phyloP scores from a whole-genome alignment of 1,284 basidiomycete species.

The Coriolopsis trogii region DNA sequence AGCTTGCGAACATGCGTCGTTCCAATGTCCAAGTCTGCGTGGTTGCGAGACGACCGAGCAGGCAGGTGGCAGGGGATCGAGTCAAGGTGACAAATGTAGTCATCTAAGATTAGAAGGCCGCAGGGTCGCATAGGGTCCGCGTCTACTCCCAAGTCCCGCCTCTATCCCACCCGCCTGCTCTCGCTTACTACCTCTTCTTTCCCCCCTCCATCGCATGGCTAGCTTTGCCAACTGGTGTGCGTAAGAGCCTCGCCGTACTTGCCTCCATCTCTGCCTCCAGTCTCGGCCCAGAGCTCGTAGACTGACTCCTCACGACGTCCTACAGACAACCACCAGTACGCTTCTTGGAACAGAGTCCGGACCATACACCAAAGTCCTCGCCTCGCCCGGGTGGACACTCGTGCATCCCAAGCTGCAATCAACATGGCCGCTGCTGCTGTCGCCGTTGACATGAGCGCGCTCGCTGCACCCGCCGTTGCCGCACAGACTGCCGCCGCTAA shows the following conservation, averaged over 20 bases:
- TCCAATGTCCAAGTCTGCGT: background rate
- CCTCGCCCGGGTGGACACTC: conserved; percentile 52
- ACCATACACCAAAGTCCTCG: conserved; percentile 50
- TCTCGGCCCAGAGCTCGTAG: conserved; percentile 3
- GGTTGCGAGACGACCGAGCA: background rate
- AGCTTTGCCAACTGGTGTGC: conserved; percentile 32
- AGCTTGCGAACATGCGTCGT: background rate
- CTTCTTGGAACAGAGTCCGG: conserved; percentile 57
- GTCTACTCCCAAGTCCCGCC: background rate
- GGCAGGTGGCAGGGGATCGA: conserved; percentile 12
- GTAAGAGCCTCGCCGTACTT: conserved; percentile 16
- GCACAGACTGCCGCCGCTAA: conserved; percentile 13
- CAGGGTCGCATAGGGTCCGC: conserved; percentile 15
- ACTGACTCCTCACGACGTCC: conserved; percentile 7
- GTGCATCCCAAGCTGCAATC: conserved; percentile 46
- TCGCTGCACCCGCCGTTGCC: conserved; percentile 11
- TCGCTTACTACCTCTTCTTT: conserved; percentile 12
- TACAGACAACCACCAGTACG: conserved; percentile 53
- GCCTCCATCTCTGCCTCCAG: background rate
- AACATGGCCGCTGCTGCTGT: conserved; percentile 44
- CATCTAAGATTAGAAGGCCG: conserved; percentile 22
- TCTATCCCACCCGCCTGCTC: conserved; percentile 16
- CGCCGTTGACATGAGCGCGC: conserved; percentile 41
- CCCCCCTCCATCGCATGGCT: conserved; percentile 22
- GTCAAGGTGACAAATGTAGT: conserved; percentile 15